Evolutionary conservation across 2,329 filamentous ascomycete genomes (phyloP).

Genomic region (Paracoccidioides lutzii): DNA sequence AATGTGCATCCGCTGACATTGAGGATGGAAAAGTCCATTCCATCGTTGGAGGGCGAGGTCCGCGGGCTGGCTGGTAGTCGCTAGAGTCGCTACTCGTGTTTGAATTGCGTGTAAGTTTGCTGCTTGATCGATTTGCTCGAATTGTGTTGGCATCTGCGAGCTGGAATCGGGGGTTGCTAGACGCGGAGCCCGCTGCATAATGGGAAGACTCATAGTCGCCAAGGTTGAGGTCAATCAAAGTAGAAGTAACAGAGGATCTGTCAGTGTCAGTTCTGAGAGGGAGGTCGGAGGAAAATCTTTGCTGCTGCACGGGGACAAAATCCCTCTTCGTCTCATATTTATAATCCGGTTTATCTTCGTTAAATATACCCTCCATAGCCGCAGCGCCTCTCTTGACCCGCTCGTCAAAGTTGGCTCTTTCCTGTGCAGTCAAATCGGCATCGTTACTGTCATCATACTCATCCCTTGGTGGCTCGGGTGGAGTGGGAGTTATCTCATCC

Average conservation of each 20-base stretch:
- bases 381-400: constrained; percentile 44
- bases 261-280: constrained; percentile 37
- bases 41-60: constrained; percentile 34
- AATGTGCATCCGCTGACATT: constrained; percentile 12
- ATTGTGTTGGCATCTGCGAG: constrained; percentile 43
- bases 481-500: constrained; percentile 19
- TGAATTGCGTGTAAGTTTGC: constrained; percentile 30
- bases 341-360: constrained; percentile 44
- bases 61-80: constrained; percentile 19
- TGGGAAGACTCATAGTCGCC: constrained; percentile 37
- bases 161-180: constrained; percentile 38
- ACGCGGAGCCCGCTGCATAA: constrained; percentile 40
- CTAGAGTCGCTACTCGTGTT: constrained; percentile 17
- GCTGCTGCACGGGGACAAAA: constrained; percentile 33
- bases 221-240: constrained; percentile 45
- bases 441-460: constrained; percentile 19
- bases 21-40: constrained; percentile 35
- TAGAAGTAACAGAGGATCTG: constrained; percentile 36
- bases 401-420: constrained; percentile 44
- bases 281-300: constrained; percentile 41
- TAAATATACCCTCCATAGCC: constrained; percentile 46
- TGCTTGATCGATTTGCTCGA: constrained; percentile 41
- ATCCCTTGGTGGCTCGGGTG: constrained; percentile 14
- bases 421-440: constrained; percentile 28
- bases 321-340: constrained; percentile 43